phyloP scores from a whole-genome alignment of 768 basidiomycete genomes.

The Trametes maxima region DNA sequence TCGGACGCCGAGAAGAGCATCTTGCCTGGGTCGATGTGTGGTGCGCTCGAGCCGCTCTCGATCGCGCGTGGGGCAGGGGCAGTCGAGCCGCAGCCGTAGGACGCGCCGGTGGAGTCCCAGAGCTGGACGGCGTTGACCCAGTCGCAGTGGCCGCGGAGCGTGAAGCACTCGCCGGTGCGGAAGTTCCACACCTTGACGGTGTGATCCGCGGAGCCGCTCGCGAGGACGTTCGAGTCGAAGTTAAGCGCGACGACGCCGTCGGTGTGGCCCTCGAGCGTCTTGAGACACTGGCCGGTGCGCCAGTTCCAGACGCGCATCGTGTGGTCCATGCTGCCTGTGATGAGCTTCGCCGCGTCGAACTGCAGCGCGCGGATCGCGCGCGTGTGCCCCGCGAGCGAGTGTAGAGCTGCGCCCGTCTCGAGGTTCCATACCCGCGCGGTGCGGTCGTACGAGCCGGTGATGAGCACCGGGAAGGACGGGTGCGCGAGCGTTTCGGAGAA shows the following conservation, averaged over 20 bases:
- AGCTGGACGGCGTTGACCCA: conserved; percentile 96
- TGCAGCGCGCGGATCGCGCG: conserved; percentile 91
- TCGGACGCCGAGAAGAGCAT: conserved; percentile 98
- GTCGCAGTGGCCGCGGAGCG: conserved; percentile 88
- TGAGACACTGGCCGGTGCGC: conserved; percentile 85
- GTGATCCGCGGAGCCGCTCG: conserved; percentile 91
- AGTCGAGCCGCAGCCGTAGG: conserved; percentile 22
- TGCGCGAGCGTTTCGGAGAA: conserved; percentile 84
- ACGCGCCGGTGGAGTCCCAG: conserved; percentile 68
- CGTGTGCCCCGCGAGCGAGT: conserved; percentile 86
- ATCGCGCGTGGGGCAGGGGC: conserved; percentile 2
- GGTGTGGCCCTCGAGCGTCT: conserved; percentile 87
- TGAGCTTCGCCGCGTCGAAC: conserved; percentile 93
- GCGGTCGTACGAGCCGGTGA: conserved; percentile 97
- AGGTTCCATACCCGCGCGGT: conserved; percentile 96
- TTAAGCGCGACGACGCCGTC: conserved; percentile 90
- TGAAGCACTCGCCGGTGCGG: conserved; percentile 88
- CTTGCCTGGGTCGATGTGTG: conserved; percentile 77
- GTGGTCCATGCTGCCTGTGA: conserved; percentile 95
- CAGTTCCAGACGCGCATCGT: conserved; percentile 97
- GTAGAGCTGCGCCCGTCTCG: conserved; percentile 84
- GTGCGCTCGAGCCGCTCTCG: conserved; percentile 23
- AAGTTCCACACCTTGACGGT: conserved; percentile 97
- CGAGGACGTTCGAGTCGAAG: conserved; percentile 90
- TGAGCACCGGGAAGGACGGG: conserved; percentile 88